These are phyloP conservation scores for Arabis alpina DNA, from an alignment of 345 rosid species.

Conservation along the genomic window DNA sequence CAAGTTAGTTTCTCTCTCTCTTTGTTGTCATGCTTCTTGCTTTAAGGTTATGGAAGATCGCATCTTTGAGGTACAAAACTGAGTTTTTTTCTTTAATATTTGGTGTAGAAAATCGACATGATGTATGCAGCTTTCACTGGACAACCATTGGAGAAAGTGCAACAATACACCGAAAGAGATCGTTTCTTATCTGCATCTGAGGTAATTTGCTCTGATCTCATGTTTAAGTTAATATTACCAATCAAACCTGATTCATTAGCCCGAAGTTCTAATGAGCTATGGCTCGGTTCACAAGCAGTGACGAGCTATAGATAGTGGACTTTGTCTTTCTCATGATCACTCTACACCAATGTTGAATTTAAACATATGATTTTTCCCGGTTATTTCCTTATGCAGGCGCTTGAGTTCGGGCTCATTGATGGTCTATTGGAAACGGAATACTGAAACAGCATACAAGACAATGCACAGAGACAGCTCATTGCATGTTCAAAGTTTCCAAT, in stretches of 20 bases:
- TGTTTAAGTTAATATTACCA: background rate
- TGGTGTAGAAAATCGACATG: slow-evolving; percentile 79
- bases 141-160: slow-evolving; percentile 84
- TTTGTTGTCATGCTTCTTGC: slow-evolving; percentile 8
- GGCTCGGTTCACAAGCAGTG: background rate
- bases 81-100: slow-evolving; percentile 5
- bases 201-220: slow-evolving; percentile 50
- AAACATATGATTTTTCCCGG: background rate
- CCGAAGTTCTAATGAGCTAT: background rate
- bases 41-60: slow-evolving; percentile 1
- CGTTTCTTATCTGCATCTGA: slow-evolving; percentile 81
- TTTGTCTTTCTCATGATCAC: background rate
- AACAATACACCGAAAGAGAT: slow-evolving; percentile 80
- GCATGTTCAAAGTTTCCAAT: slow-evolving; percentile 30
- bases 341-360: background rate
- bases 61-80: background rate
- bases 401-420: slow-evolving; percentile 88
- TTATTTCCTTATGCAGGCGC: slow-evolving; percentile 56
- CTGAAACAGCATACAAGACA: slow-evolving; percentile 38
- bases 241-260: background rate
- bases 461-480: slow-evolving; percentile 9
- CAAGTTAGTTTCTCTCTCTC: slow-evolving; percentile 59
- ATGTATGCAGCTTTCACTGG: slow-evolving; percentile 91
- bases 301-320: background rate
- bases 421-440: slow-evolving; percentile 80